Evolutionary conservation across 2,329 filamentous ascomycete genomes (phyloP), one percentile per base, ranked within the genome.

Genomic region (Colletotrichum sansevieriae): DNA sequence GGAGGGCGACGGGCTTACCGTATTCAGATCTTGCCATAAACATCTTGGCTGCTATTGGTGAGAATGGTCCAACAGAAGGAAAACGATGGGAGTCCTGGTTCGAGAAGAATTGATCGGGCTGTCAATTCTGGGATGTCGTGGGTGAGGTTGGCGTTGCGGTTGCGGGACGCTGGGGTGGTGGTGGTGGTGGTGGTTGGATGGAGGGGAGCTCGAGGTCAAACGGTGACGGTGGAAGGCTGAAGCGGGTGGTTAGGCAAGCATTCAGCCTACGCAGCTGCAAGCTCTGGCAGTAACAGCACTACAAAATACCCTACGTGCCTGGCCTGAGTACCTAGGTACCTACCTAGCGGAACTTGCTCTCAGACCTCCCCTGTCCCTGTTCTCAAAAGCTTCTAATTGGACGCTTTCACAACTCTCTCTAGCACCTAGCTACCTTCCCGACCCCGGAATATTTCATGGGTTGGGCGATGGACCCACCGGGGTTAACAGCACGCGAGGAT

Each of bases 21-120:
- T 99, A 99, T 95, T 99, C 96, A 81, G 95, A 98, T 86, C 96
- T 93, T 88, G 96, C 95, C 89, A 99, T 98, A 90, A 99, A 99
- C 96, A 97, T 97, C 77, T 85, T 94, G 88, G 79, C 84, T 83
- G 81, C 78, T 73, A 82, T 82, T 74, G 75, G 63, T 63, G 67
- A 47, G 69, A 49, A 37, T 59, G 29, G 52, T 52, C 25, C 61
- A 41, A 18, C 63, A 33, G 68, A 43, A 25, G 33, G 20, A 51
- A 22, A 46, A 47, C 43, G 51, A 46, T 35, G 15, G 29, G 25
- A 22, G 15, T 41, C 2, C 22, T 33, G 43, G 41, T 52, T 35
- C 35, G 43, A 43, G 8, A 35, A n/a, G 46, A 33, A 8, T 25
- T 49, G 62, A n/a, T 57, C 44, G 43, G 29, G 7, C 9, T 43